Conservation (phyloP, 225 moss, liverwort and hornwort species). For the Pseudisothecium myosuroides region DNA sequence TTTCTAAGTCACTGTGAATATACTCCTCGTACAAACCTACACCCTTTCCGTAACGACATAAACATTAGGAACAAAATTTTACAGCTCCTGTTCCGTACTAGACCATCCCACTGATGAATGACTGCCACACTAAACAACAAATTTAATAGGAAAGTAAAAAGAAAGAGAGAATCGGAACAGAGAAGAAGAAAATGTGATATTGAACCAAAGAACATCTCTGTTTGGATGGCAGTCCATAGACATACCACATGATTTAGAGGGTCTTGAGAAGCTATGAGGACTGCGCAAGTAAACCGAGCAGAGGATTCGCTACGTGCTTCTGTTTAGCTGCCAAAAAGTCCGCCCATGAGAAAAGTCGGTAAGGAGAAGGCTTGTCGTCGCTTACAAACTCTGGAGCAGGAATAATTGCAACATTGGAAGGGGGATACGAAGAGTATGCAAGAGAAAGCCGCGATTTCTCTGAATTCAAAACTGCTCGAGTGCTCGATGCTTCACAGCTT, state of each 20-base stretch:
- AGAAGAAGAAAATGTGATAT: background rate
- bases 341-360: slow-evolving; percentile 3
- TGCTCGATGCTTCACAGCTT: background rate
- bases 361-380: background rate
- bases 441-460: background rate
- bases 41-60: background rate
- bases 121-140: background rate
- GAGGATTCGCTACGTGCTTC: background rate
- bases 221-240: no score
- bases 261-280: background rate
- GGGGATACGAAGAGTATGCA: background rate
- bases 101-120: background rate
- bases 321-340: slow-evolving; percentile 1
- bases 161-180: no score
- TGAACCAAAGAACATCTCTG: background rate
- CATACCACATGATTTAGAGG: no score
- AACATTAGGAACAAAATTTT: no score
- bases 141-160: background rate
- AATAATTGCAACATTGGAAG: background rate
- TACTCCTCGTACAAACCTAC: background rate
- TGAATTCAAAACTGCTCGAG: background rate
- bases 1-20: background rate
- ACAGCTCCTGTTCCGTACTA: background rate
- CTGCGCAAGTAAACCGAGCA: slow-evolving; percentile 4
- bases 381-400: background rate